Conservation (phyloP, 306 rosid species). For the Parietaria judaica region DNA sequence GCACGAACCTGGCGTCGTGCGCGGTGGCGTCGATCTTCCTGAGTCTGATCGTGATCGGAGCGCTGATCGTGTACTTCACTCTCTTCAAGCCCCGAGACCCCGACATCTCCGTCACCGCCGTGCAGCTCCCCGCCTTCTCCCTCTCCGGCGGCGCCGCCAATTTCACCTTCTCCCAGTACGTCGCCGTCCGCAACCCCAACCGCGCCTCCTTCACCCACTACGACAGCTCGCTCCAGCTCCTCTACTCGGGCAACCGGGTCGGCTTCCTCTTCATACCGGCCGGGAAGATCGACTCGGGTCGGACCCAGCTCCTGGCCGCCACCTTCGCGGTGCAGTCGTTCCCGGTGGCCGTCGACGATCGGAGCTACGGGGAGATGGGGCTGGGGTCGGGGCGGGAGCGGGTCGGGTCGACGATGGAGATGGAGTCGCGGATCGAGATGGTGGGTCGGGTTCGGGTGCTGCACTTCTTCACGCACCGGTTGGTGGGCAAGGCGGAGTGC, state of each 20-base stretch:
- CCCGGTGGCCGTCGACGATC: slow-evolving; percentile 22
- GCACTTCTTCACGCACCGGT: slow-evolving; percentile 72
- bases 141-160: slow-evolving; percentile 51
- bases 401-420: slow-evolving; percentile 54
- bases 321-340: slow-evolving; percentile 63
- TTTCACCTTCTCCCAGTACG: slow-evolving; percentile 81
- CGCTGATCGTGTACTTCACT: slow-evolving; percentile 59
- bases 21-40: slow-evolving; percentile 71
- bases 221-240: slow-evolving; percentile 78
- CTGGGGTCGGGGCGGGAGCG: slow-evolving; percentile 4
- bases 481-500: slow-evolving; percentile 47
- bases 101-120: slow-evolving; percentile 58
- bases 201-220: slow-evolving; percentile 62
- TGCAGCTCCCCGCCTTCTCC: slow-evolving; percentile 75
- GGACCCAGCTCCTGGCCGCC: slow-evolving; percentile 69
- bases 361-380: neutral
- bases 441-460: slow-evolving; percentile 70
- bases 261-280: slow-evolving; percentile 98
- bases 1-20: slow-evolving; percentile 90
- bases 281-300: slow-evolving; percentile 55
- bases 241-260: slow-evolving; percentile 59
- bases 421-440: slow-evolving; percentile 56
- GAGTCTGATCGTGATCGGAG: slow-evolving; percentile 40
- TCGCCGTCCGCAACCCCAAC: slow-evolving; percentile 77
- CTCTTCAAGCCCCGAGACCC: slow-evolving; percentile 76